Conservation (phyloP, 2,329 filamentous ascomycete genomes). For the Penicillium expansum region DNA sequence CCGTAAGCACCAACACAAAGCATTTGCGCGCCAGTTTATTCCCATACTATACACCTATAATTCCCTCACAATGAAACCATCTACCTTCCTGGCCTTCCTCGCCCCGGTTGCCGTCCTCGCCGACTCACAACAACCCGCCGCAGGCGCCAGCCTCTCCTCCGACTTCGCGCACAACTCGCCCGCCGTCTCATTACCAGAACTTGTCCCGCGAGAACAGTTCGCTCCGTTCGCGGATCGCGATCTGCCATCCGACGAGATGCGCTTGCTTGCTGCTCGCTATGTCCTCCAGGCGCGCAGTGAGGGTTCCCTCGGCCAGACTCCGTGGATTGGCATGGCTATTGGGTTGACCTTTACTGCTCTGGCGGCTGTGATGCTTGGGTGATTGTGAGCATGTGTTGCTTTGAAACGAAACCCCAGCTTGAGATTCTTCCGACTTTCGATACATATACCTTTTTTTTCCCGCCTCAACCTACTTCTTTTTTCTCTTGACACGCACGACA, state of each 20-base stretch:
- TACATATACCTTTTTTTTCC: conserved; percentile 8
- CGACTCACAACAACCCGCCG: conserved; percentile 15
- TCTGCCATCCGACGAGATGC: not conserved
- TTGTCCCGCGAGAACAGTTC: conserved; percentile 5
- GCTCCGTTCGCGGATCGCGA: conserved; percentile 1
- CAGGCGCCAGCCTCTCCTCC: conserved; percentile 7
- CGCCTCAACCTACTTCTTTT: conserved; percentile 1
- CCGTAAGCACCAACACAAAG: conserved; percentile 10
- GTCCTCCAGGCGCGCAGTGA: conserved; percentile 37
- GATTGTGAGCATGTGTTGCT: not conserved
- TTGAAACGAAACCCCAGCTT: not conserved
- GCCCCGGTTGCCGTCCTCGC: conserved; percentile 21
- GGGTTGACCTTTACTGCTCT: conserved; percentile 40
- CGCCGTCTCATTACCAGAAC: conserved; percentile 23
- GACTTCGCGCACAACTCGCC: conserved; percentile 18
- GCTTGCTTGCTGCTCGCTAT: conserved; percentile 22
- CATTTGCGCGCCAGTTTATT: conserved; percentile 3
- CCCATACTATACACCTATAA: not conserved
- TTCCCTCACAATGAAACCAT: conserved; percentile 18
- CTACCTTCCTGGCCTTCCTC: conserved; percentile 16
- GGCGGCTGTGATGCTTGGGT: conserved; percentile 41
- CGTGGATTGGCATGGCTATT: conserved; percentile 44
- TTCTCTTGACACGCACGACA: conserved; percentile 7
- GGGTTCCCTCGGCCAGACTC: conserved; percentile 39
- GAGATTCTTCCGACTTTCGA: not conserved